Evolutionary conservation across 208 protist species (phyloP).

Genomic region (Vickermania spadyakhi): DNA sequence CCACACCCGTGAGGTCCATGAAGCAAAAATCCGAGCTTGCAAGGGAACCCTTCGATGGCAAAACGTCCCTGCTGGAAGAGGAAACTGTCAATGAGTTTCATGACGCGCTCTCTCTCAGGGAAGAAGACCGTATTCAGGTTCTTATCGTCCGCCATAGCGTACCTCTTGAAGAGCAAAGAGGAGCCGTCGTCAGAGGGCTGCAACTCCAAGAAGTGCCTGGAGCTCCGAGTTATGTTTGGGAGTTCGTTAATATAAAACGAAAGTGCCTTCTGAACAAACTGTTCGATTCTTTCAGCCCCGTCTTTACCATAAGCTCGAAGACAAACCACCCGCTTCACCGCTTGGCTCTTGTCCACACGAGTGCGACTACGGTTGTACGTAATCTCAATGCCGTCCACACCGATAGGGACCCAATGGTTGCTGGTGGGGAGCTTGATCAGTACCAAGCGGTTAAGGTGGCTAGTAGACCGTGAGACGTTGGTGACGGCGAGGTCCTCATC

Average conservation of each 20-base stretch:
- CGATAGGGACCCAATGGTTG: slow-evolving; percentile 22
- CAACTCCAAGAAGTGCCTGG: slow-evolving; percentile 32
- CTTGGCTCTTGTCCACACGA: slow-evolving; percentile 7
- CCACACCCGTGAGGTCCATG: slow-evolving; percentile 95
- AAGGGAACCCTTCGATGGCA: slow-evolving; percentile 72
- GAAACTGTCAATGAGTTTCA: slow-evolving; percentile 80
- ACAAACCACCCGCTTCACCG: slow-evolving; percentile 18
- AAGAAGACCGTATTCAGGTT: slow-evolving; percentile 86
- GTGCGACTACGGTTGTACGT: slow-evolving; percentile 20
- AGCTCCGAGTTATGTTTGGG: slow-evolving; percentile 21
- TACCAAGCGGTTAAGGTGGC: slow-evolving; percentile 24
- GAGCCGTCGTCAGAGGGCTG: slow-evolving; percentile 15
- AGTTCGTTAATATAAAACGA: slow-evolving; percentile 29
- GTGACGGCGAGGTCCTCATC: slow-evolving; percentile 13
- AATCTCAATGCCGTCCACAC: slow-evolving; percentile 35
- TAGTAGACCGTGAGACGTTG: slow-evolving; percentile 18
- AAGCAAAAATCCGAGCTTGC: slow-evolving; percentile 97
- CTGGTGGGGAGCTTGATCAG: slow-evolving; percentile 29
- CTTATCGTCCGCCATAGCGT: slow-evolving; percentile 62
- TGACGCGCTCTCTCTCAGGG: slow-evolving; percentile 40
- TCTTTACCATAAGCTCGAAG: slow-evolving; percentile 18
- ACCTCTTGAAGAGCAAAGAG: slow-evolving; percentile 46
- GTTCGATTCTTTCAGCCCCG: slow-evolving; percentile 21
- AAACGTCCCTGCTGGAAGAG: slow-evolving; percentile 59
- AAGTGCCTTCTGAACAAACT: slow-evolving; percentile 24